Conservation (phyloP, 2,329 filamentous ascomycete species). For the Fusarium nelsonii region DNA sequence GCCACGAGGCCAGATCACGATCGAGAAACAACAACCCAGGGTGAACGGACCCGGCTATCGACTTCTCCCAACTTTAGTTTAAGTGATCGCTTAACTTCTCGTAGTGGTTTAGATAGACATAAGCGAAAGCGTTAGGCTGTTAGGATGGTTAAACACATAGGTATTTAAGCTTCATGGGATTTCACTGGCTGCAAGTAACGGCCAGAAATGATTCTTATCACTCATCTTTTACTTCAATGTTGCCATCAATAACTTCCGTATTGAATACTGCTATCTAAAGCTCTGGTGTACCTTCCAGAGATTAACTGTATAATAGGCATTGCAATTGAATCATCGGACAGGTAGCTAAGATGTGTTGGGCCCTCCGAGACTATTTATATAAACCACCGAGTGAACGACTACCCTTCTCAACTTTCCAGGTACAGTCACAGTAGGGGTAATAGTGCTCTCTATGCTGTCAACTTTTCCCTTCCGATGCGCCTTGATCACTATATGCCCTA, state of each 20-base stretch:
- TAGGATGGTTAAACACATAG: neutral
- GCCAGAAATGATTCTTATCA: neutral
- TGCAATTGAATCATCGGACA: neutral
- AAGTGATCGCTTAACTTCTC: neutral
- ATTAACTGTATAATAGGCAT: neutral
- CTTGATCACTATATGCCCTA: no score
- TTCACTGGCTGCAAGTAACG: neutral
- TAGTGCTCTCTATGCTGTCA: no score
- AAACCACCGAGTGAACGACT: no score
- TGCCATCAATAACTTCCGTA: no score
- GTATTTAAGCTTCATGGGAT: neutral
- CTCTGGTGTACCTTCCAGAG: no score
- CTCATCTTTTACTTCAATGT: neutral
- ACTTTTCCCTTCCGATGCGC: no score
- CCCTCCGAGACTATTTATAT: no score
- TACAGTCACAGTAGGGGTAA: no score
- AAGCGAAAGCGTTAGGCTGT: neutral
- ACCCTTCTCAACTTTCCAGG: no score
- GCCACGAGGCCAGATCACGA: slow-evolving; percentile 24
- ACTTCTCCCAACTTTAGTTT: slow-evolving; percentile 2
- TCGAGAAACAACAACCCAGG: slow-evolving; percentile 17
- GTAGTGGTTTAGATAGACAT: neutral
- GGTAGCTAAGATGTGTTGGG: no score
- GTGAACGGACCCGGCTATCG: slow-evolving; percentile 11
- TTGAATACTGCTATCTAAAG: no score